Evolutionary conservation across 2,329 filamentous ascomycete genomes (phyloP).

Genomic region (Hypoxylon sp.): DNA sequence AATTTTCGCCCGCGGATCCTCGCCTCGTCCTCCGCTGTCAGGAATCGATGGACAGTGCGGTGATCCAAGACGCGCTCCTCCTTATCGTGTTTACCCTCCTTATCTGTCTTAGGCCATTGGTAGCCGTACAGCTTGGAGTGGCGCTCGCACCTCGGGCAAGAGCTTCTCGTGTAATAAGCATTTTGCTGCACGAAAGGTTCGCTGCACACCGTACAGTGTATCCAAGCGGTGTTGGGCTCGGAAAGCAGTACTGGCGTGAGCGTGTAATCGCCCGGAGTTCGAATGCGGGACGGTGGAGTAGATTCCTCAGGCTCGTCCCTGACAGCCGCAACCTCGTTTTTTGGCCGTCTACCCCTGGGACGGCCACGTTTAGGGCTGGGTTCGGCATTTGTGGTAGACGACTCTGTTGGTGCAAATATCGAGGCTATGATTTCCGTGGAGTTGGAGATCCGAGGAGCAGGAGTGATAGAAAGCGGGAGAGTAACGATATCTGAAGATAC

Average conservation of each 20-base stretch:
- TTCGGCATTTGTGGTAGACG: conserved; percentile 24
- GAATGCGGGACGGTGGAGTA: conserved; percentile 51
- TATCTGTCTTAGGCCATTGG: conserved; percentile 95
- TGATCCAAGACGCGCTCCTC: conserved; percentile 84
- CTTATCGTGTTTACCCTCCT: conserved; percentile 79
- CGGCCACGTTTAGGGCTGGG: conserved; percentile 39
- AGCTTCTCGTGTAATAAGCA: conserved; percentile 86
- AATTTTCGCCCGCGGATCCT: conserved; percentile 62
- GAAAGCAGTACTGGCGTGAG: conserved; percentile 82
- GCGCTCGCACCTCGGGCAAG: conserved; percentile 92
- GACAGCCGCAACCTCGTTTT: conserved; percentile 54
- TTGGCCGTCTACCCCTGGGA: conserved; percentile 49
- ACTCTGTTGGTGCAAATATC: conserved; percentile 2
- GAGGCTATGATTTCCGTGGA: conserved; percentile 9
- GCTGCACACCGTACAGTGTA: conserved; percentile 88
- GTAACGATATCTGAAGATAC: conserved; percentile 23
- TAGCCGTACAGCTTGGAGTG: conserved; percentile 97
- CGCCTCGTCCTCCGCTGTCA: conserved; percentile 78
- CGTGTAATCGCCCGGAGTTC: conserved; percentile 84
- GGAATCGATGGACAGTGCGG: conserved; percentile 86
- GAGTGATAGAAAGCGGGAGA: conserved; percentile 27
- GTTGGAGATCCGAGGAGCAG: conserved; percentile 22
- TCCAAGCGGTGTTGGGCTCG: conserved; percentile 84
- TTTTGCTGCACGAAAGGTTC: conserved; percentile 89
- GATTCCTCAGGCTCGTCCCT: conserved; percentile 48